Conservation (phyloP, 768 basidiomycete genomes). For the Crucibulum laeve region DNA sequence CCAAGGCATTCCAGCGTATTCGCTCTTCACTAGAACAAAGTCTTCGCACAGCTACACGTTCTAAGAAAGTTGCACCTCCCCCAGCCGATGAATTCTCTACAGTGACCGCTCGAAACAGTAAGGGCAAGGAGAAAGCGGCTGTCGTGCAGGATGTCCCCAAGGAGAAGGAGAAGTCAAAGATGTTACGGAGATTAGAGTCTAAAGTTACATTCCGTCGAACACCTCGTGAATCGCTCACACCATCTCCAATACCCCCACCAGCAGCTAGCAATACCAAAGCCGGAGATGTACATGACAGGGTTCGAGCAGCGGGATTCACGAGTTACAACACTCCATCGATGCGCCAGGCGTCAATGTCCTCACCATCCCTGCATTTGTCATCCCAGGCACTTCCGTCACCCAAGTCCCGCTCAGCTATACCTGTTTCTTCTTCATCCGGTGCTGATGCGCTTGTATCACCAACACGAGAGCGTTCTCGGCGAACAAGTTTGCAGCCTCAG, state of each 20-base stretch:
- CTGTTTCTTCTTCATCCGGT: slow-evolving; percentile 43
- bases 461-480: slow-evolving; percentile 37
- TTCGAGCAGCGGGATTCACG: slow-evolving; percentile 48
- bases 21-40: slow-evolving; percentile 67
- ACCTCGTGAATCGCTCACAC: slow-evolving; percentile 33
- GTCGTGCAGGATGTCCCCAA: slow-evolving; percentile 11
- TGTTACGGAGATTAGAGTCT: slow-evolving; percentile 45
- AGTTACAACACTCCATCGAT: slow-evolving; percentile 65
- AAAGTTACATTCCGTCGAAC: slow-evolving; percentile 45
- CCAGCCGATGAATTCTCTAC: slow-evolving; percentile 40
- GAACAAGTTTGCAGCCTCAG: slow-evolving; percentile 30
- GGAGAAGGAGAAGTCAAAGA: slow-evolving; percentile 37
- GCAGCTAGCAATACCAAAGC: slow-evolving; percentile 12
- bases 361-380: slow-evolving; percentile 65
- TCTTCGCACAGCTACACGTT: slow-evolving; percentile 58
- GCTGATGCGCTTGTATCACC: slow-evolving; percentile 43
- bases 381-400: slow-evolving; percentile 52
- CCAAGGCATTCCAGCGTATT: slow-evolving; percentile 59
- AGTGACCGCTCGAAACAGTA: slow-evolving; percentile 29
- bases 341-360: slow-evolving; percentile 69
- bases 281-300: slow-evolving; percentile 26
- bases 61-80: slow-evolving; percentile 36
- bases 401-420: slow-evolving; percentile 42
- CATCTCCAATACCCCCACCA: slow-evolving; percentile 35
- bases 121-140: slow-evolving; percentile 40